phyloP scores from a whole-genome alignment of 2,329 filamentous ascomycete species.

The Colletotrichum shisoi region DNA sequence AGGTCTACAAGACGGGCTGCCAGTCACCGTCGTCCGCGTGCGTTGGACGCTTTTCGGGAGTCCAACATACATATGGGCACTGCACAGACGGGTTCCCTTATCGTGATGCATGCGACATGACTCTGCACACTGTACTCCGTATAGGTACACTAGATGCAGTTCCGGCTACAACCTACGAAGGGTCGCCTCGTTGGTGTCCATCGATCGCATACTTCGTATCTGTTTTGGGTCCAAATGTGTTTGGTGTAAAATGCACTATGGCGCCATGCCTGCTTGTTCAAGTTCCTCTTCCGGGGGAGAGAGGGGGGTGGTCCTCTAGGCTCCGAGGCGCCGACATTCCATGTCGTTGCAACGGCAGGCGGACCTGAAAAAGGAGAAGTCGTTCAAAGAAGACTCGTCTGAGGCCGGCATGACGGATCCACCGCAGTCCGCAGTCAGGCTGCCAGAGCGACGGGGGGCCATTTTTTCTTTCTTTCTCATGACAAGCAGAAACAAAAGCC shows the following conservation, averaged over 20 bases:
- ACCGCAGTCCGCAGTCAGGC: background rate
- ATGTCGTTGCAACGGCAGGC: conserved; percentile 7
- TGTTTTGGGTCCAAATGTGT: conserved; percentile 7
- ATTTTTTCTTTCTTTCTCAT: conserved; percentile 14
- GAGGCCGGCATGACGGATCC: conserved; percentile 31
- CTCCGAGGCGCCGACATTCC: background rate
- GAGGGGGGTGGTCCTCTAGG: background rate
- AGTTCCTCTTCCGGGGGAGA: background rate
- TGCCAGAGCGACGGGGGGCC: conserved; percentile 6
- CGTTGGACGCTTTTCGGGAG: background rate
- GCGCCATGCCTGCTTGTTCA: conserved; percentile 10
- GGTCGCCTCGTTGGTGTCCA: conserved; percentile 15
- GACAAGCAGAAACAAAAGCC: conserved; percentile 38
- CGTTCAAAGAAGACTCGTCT: conserved; percentile 38
- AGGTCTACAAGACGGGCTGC: background rate
- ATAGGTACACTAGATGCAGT: conserved; percentile 2
- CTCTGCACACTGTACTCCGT: background rate
- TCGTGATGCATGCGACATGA: conserved; percentile 18
- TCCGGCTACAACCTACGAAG: conserved; percentile 20
- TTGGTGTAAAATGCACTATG: conserved; percentile 1
- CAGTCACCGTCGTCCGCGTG: conserved; percentile 19
- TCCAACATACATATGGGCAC: background rate
- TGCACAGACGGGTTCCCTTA: conserved; percentile 24
- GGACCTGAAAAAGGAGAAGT: conserved; percentile 21
- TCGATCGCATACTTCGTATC: conserved; percentile 5